Conservation (phyloP, 2,329 filamentous ascomycete genomes). For the Xylariaceae sp. region DNA sequence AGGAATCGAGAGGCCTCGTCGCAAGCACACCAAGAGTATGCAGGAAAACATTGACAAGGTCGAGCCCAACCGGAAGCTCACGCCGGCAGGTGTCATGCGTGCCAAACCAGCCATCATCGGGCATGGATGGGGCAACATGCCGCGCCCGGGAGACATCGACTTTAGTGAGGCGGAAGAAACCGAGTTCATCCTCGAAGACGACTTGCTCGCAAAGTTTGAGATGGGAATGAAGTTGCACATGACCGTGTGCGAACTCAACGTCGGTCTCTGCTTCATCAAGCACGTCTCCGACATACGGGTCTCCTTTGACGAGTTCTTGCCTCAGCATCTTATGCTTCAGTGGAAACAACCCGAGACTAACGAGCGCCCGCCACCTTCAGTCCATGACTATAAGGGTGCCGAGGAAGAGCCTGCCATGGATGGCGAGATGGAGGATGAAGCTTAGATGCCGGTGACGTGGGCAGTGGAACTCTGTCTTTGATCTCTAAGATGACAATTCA, state of each 20-base stretch:
- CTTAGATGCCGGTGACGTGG: conserved; percentile 1
- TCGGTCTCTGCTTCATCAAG: conserved; percentile 58
- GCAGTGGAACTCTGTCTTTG: neutral
- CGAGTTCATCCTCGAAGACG: conserved; percentile 63
- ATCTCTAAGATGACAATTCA: too few species aligned
- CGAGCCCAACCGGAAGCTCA: conserved; percentile 24
- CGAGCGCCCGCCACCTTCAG: conserved; percentile 42
- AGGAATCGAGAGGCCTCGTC: conserved; percentile 37
- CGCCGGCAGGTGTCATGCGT: conserved; percentile 40
- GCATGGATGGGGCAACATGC: conserved; percentile 42
- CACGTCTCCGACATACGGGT: conserved; percentile 49
- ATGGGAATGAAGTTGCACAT: conserved; percentile 60
- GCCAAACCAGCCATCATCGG: conserved; percentile 42
- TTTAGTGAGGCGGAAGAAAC: conserved; percentile 20
- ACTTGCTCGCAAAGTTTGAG: conserved; percentile 46
- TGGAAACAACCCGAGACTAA: conserved; percentile 54
- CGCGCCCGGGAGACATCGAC: conserved; percentile 29
- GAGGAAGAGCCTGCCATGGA: conserved; percentile 22
- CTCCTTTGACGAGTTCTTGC: conserved; percentile 59
- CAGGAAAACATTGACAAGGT: conserved; percentile 15
- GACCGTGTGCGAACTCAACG: conserved; percentile 50
- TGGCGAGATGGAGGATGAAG: conserved; percentile 6
- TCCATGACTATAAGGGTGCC: conserved; percentile 31
- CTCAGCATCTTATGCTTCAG: conserved; percentile 62
- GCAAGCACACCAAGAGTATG: conserved; percentile 14